phyloP scores from a whole-genome alignment of 1,284 basidiomycete species.

The Puccinia coronata region DNA sequence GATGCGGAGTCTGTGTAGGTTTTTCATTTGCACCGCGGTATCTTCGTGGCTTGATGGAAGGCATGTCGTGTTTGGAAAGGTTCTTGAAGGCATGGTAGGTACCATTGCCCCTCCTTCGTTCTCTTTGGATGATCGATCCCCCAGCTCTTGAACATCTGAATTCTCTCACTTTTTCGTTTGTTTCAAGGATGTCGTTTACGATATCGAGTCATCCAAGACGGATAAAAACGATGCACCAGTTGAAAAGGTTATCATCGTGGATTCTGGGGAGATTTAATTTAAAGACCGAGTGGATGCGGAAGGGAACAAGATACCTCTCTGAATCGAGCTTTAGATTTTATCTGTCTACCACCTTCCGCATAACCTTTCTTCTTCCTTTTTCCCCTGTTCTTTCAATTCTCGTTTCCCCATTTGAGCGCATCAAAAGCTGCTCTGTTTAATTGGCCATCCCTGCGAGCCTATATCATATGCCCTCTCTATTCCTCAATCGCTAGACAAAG shows the following conservation, averaged over 20 bases:
- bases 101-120: too few relatives aligned
- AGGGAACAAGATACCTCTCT: conserved; percentile 48
- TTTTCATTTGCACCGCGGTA: conserved; percentile 41
- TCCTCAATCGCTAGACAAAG: background rate
- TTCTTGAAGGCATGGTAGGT: conserved; percentile 40
- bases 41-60: conserved; percentile 46
- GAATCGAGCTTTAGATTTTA: conserved; percentile 39
- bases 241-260: conserved; percentile 23
- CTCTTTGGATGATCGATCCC: background rate
- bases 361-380: background rate
- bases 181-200: conserved; percentile 35
- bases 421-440: background rate
- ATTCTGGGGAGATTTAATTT: conserved; percentile 29
- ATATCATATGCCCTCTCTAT: too few relatives aligned
- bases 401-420: background rate
- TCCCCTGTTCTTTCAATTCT: background rate
- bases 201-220: conserved; percentile 30
- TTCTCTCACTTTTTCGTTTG: background rate
- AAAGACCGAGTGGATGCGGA: conserved; percentile 26
- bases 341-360: conserved; percentile 3
- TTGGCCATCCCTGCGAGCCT: background rate
- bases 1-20: too few relatives aligned
- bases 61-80: conserved; percentile 47
- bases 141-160: background rate
- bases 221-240: conserved; percentile 13